Base-by-base conservation (phyloP, 2,329 filamentous ascomycete species). In the Dactylonectria estremocensis region DNA sequence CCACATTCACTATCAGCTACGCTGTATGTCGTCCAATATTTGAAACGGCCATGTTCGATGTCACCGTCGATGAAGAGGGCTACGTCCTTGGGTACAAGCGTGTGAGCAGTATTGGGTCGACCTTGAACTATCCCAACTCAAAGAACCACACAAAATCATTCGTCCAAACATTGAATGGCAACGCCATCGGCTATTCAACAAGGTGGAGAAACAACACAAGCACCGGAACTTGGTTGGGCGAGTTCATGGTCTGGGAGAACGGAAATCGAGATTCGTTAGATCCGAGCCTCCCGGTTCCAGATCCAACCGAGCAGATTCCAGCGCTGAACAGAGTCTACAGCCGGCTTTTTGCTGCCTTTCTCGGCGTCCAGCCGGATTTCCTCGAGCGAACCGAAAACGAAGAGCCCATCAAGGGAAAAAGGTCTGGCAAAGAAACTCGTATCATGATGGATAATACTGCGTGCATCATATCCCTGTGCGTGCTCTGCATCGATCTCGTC, bases 1-100 rank as follows among this genome's bases (percentile, higher is more conserved):
- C 37, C 5, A 55, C 62, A 1, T 55, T 65, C 1, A 37, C 9
- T 5, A 50, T 18, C 7, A 50, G 18, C 18, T 62, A 18, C 18
- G 50, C 33, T 13, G 14, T 48, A 1, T 66, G 64, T 18, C 46
- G 11, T 13, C 58, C 57, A 4, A 9, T 28, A 10, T 53, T 66
- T 3, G n/a, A 40, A 58, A 66, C 58, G 1, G 64, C 64, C 5
- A 46, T 55, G 14, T 66, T 66, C 28, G 16, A 62, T 14, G 48
- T 56, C 11, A 55, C 52, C 3, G 9, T 66, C 4, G 24, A 62
- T 24, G 13, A 20, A 3, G 7, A 48, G 1, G 64, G 64, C 1
- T 48, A 52, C 37, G 50, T 66, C 1, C 4, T 43, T 2, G 8
- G 18, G n/a, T 52, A 57, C 16, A 0, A 54, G 10, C 40, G 40